Percentiles rank a stretch among this genome's conserved stretches.
These are phyloP conservation scores for Dacryopinax spathularia DNA, from an alignment of 768 basidiomycete genomes.

Conservation along the genomic window DNA sequence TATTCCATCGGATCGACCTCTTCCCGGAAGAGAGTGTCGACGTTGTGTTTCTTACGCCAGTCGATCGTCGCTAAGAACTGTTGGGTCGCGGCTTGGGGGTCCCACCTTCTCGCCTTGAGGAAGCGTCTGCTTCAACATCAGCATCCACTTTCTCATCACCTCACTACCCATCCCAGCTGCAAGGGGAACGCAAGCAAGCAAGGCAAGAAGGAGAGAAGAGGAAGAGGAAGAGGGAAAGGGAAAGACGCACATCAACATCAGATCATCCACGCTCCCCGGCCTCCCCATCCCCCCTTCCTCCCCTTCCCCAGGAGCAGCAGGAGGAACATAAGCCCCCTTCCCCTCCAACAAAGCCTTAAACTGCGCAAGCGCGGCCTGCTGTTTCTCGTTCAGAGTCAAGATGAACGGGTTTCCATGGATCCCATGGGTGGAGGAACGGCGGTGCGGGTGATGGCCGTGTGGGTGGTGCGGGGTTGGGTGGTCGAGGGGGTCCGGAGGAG, in stretches of 20 bases:
- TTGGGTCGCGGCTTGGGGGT: conserved; percentile 44
- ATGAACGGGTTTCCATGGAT: background rate
- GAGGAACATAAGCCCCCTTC: background rate
- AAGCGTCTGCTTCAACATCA: conserved; percentile 45
- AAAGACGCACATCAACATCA: background rate
- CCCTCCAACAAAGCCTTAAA: background rate
- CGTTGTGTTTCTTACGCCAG: conserved; percentile 52
- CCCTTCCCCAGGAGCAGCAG: too few relatives aligned
- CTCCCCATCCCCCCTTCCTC: background rate
- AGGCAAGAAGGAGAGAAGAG: background rate
- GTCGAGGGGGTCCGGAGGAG: background rate
- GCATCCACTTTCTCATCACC: too few relatives aligned
- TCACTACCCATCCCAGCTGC: too few relatives aligned
- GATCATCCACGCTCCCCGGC: background rate
- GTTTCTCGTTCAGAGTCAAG: background rate
- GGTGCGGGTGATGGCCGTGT: background rate
- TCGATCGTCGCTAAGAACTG: conserved; percentile 54
- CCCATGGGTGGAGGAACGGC: background rate
- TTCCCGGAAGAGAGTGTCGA: conserved; percentile 44
- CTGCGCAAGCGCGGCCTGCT: background rate
- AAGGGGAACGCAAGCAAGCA: background rate
- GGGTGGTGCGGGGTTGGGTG: background rate
- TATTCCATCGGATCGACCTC: conserved; percentile 47
- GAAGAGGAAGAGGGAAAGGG: background rate
- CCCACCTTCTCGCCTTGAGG: conserved; percentile 62